These are phyloP conservation scores for Biscogniauxia sp. DNA, from an alignment of 2,329 filamentous ascomycete species.

Conservation along the genomic window DNA sequence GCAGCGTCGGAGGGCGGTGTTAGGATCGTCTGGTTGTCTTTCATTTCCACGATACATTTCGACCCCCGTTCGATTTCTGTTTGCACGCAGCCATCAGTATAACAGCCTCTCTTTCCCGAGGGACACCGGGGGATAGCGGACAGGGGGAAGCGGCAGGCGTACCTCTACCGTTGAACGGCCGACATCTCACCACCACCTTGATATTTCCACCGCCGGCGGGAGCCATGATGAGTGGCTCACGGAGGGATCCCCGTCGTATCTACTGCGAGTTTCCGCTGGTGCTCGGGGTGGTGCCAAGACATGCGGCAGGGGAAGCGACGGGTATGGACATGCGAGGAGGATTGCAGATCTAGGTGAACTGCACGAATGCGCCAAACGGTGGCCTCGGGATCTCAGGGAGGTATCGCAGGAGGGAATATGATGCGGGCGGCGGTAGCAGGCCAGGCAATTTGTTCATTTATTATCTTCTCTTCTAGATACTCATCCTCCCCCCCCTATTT, in stretches of 20 bases:
- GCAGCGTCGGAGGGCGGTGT: slow-evolving; percentile 64
- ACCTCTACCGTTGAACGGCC: slow-evolving; percentile 96
- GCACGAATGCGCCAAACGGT: neutral
- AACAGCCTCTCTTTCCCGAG: neutral
- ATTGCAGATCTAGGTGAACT: neutral
- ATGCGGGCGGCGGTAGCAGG: neutral
- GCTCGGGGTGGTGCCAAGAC: slow-evolving; percentile 16
- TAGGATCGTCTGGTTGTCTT: slow-evolving; percentile 85
- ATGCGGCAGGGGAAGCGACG: slow-evolving; percentile 22
- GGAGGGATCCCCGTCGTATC: slow-evolving; percentile 21
- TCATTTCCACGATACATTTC: slow-evolving; percentile 98
- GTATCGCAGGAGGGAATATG: slow-evolving; percentile 3
- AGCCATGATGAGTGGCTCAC: slow-evolving; percentile 50
- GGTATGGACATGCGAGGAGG: slow-evolving; percentile 14
- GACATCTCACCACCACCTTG: slow-evolving; percentile 96
- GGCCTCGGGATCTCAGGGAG: neutral
- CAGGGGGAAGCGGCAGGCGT: slow-evolving; percentile 29
- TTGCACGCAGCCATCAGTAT: slow-evolving; percentile 7
- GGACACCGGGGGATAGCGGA: too few species aligned
- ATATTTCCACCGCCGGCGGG: slow-evolving; percentile 85
- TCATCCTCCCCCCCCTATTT: neutral
- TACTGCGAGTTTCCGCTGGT: slow-evolving; percentile 21
- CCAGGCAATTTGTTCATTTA: slow-evolving; percentile 8
- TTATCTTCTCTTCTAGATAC: slow-evolving; percentile 8
- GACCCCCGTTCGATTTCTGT: slow-evolving; percentile 84